Base-by-base conservation (phyloP, 208 protist species). In the Willaertia magna region DNA sequence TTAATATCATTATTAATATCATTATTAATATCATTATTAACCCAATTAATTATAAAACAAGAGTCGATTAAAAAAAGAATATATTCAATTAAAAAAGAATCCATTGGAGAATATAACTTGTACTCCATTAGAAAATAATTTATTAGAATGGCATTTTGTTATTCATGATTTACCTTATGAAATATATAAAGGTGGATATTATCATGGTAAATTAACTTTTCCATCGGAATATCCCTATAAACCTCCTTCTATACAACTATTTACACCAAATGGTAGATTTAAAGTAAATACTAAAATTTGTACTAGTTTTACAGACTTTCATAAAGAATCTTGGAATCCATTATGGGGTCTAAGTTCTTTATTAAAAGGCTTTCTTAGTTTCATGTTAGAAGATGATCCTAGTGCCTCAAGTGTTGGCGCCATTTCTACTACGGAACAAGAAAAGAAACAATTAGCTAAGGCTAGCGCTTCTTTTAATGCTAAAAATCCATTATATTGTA, bases 81-180 rank as follows among this genome's bases (percentile, higher is more conserved):
- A 92, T 75, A 84, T 43, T 44, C 86, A 81, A 47, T 84, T 95
- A 4, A 40, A 86, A 30, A 85, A 75, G 30, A 88, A 92, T 39
- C 74, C 85, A 11, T 78, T 90, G 16, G 52, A 88, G 12, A 59
- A 88, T 34, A 94, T 91, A 82, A 18, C 83, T 6, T 88, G 92
- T n/a, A 75, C 51, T 1, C 93, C 93, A 0, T 89, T 91, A 18
- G 84, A 88, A 6, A 48, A 88, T 34, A 96, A 98, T 91, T 93
- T 99, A 81, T 95, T 98, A 52, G 91, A 94, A 46, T 99, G 97
- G 96, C 95, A 97, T 86, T 97, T 96, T 87, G 95, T 93, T 44
- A 88, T 97, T 1, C 88, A 93, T 46, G 96, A 96, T 12, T 92
- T 95, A 6, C 30, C 48, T 7, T 96, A 93, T 34, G 43, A 51